Evolutionary conservation across 768 basidiomycete species (phyloP), one percentile per base, ranked within the genome.

Genomic region (Suillus variegatus): DNA sequence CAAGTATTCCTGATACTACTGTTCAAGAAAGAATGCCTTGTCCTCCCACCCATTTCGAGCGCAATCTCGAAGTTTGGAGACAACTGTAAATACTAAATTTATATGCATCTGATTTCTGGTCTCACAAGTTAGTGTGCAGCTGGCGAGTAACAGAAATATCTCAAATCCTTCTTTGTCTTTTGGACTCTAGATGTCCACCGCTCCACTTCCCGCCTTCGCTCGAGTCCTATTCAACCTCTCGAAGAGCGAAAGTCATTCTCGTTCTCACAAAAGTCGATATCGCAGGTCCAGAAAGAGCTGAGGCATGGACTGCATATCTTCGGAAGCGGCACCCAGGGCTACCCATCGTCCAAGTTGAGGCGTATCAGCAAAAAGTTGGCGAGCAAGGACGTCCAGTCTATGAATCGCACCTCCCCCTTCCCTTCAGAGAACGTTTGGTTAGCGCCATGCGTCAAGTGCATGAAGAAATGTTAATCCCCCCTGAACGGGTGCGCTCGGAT

Each of bases 81-180:
- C 97, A 98, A 79, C 79, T 98, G 88, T 93, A 76, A 61, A 54
- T 62, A 63, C 40, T 46, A 10, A n/a, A n/a, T 47, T 41, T 18
- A 55, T 62, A 20, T 41, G 35, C 3, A 61, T 44, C 65, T 43
- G 57, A 35, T 60, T 54, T 49, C 41, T 55, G 13, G 32, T 41
- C 58, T 60, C 28, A 60, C 41, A 43, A 60, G 28, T 43, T 43
- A 43, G 58, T 60, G 58, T 62, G 67, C 70, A 94, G 92, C 70
- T 98, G 97, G 97, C 87, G 97, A 44, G 96, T 97, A 25, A 88
- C 90, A 7, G 97, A 99, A 78, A 90, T 92, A 32, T 93, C 93
- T 0, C 87, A 95, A 70, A 93, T 98, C 68, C 81, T 98, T 22
- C 86, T 97, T 58, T 83, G 97, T 60, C 85, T 98, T 51, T 83